A percentile compares a stretch with the other conserved stretches of the same genome.
Conservation (phyloP, 495 filamentous ascomycete species). For the Penicillium cataractarum region DNA sequence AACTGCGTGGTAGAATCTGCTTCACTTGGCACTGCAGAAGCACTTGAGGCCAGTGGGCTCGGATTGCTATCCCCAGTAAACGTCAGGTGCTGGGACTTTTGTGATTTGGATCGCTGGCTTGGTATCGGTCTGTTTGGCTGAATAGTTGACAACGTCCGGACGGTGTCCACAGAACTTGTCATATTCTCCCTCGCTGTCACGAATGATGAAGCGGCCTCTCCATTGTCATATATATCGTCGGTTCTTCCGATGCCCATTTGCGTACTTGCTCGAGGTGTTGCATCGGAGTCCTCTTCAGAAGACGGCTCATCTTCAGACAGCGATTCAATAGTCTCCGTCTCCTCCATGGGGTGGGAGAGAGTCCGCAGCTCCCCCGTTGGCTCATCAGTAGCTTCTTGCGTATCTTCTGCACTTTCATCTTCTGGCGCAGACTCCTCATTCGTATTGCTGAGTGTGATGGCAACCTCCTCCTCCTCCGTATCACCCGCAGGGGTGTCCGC, state of each 20-base stretch:
- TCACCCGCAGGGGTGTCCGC: slow-evolving; percentile 10
- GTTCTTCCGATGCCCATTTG: slow-evolving; percentile 4
- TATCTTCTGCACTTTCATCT: slow-evolving; percentile 21
- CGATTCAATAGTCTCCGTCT: slow-evolving; percentile 15
- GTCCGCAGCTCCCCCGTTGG: slow-evolving; percentile 25
- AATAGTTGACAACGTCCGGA: slow-evolving; percentile 24
- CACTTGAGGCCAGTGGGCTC: slow-evolving; percentile 27
- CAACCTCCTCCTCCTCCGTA: slow-evolving; percentile 26
- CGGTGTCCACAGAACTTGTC: slow-evolving; percentile 20
- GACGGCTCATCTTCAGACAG: slow-evolving; percentile 11
- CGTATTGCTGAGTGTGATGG: slow-evolving; percentile 27
- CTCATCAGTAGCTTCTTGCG: slow-evolving; percentile 24
- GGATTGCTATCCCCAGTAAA: slow-evolving; percentile 22
- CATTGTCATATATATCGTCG: slow-evolving; percentile 19
- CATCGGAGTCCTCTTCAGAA: slow-evolving; percentile 15
- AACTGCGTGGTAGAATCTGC: slow-evolving; percentile 44
- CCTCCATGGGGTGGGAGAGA: slow-evolving; percentile 20
- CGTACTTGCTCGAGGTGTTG: slow-evolving; percentile 20
- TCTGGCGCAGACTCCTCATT: slow-evolving; percentile 14
- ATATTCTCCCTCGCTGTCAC: slow-evolving; percentile 37
- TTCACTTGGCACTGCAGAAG: slow-evolving; percentile 36
- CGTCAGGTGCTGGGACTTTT: slow-evolving; percentile 21
- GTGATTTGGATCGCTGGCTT: slow-evolving; percentile 14
- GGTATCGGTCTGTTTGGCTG: slow-evolving; percentile 7
- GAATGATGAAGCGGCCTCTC: slow-evolving; percentile 30